Percentiles rank a stretch among this genome's conserved stretches.
These are phyloP conservation scores for Globisporangium nagaii DNA, from an alignment of 352 stramenopile genomes.

Conservation along the genomic window DNA sequence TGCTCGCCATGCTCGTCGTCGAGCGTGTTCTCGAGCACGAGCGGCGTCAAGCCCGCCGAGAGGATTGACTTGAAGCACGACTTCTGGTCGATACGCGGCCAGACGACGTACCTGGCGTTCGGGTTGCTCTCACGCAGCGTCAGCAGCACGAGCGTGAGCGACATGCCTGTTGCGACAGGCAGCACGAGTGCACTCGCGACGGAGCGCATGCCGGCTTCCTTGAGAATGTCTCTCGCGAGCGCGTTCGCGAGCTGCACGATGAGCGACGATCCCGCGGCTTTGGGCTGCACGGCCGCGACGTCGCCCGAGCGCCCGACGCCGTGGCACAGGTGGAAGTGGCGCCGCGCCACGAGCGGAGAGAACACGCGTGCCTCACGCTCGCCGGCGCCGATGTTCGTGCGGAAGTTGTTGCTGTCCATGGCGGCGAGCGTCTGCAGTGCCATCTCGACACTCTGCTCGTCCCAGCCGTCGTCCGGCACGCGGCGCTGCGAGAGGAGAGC, in stretches of 20 bases:
- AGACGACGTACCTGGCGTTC: constrained; percentile 79
- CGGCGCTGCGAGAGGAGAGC: constrained; percentile 78
- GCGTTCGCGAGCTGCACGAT: constrained; percentile 92
- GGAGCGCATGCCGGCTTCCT: constrained; percentile 69
- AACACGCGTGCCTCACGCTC: constrained; percentile 96
- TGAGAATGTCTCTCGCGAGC: constrained; percentile 89
- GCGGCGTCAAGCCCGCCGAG: constrained; percentile 87
- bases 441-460: constrained; percentile 84
- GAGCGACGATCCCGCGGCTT: constrained; percentile 96
- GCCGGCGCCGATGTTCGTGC: constrained; percentile 88
- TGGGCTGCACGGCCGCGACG: constrained; percentile 98
- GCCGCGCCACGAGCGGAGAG: constrained; percentile 59
- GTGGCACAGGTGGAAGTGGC: constrained; percentile 94
- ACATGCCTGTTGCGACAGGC: constrained; percentile 97
- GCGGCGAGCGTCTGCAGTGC: constrained; percentile 82
- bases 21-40: constrained; percentile 80
- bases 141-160: constrained; percentile 88
- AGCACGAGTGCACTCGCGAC: constrained; percentile 87
- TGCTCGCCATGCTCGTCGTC: constrained; percentile 33
- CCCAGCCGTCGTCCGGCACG: constrained; percentile 86
- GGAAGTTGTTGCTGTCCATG: constrained; percentile 96
- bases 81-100: constrained; percentile 98
- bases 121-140: constrained; percentile 63
- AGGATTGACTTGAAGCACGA: constrained; percentile 98
- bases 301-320: constrained; percentile 97